Base-by-base conservation (phyloP, 371 early-diverging fungal genomes). In the Smittium culicis region DNA sequence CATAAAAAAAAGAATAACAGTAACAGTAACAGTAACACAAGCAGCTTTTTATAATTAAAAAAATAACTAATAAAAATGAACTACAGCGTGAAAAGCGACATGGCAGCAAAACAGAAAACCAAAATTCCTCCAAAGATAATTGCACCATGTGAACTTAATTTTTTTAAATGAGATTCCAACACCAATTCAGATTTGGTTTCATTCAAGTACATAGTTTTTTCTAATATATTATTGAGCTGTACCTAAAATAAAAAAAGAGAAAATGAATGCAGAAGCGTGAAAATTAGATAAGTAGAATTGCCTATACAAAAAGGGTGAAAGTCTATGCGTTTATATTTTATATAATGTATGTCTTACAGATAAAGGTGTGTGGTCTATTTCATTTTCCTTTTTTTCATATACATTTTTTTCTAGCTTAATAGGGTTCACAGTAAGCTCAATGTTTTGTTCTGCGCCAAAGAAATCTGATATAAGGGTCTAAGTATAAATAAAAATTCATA, bases 391-490 rank as follows among this genome's bases (percentile, higher is more conserved):
- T n/a, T n/a, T n/a, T n/a, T n/a, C n/a, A n/a, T n/a, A n/a, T n/a
- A n/a, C n/a, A n/a, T n/a, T n/a, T 16, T 16, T 14, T 14, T 30
- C 62, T 32, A 62, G 25, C 27, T 14, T 35, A 11, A 64, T 35
- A 24, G 65, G 33, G 27, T 64, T 30, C 30, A 25, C 56, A 64
- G 89, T 88, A 66, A 93, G 74, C 74, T 94, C 91, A 2, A 94
- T 81, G 69, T 86, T 89, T 69, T 92, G 91, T 25, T 94, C 94
- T 45, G 85, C 89, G 34, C 96, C 96, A 75, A 96, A 93, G 72
- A 96, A 96, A 73, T 96, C 96, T 0, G 94, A 64, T n/a, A 64
- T 32, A n/a, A 64, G 25, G 30, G 30, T 30, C 62, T 62, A 62
- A 62, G 60, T 14, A 32, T 59, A 59, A 27, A 32, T 57, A 25